Evolutionary conservation across 2,329 filamentous ascomycete species (phyloP).

Genomic region (Penicillium sp.): DNA sequence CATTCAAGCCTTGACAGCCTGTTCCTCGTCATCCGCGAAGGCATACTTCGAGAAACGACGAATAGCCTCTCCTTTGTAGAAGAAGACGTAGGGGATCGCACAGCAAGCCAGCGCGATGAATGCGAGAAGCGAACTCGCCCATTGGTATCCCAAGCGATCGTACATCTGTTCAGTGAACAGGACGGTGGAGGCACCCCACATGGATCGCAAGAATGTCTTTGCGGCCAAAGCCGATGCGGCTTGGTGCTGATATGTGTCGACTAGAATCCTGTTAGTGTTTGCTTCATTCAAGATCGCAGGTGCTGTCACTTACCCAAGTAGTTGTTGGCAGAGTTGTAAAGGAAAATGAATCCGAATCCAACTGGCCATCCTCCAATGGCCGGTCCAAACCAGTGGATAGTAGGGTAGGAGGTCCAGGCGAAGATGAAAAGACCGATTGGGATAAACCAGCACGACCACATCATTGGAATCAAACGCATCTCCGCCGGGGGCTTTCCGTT

Average conservation of each 20-base stretch:
- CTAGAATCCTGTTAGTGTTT: conserved; percentile 33
- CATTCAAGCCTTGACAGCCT: conserved; percentile 25
- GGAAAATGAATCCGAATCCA: conserved; percentile 81
- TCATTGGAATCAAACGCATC: conserved; percentile 79
- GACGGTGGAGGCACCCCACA: conserved; percentile 78
- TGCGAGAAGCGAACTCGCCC: conserved; percentile 73
- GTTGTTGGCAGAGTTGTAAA: conserved; percentile 79
- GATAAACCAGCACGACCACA: conserved; percentile 74
- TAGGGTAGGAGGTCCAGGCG: conserved; percentile 69
- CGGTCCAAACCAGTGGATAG: conserved; percentile 72
- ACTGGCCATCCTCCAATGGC: conserved; percentile 72
- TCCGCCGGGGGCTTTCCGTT: conserved; percentile 78
- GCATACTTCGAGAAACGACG: conserved; percentile 72
- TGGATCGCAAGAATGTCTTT: conserved; percentile 77
- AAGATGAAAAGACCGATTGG: conserved; percentile 70
- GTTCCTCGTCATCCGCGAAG: conserved; percentile 63
- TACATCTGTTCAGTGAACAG: conserved; percentile 87
- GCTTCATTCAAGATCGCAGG: neutral
- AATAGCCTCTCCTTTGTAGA: conserved; percentile 73
- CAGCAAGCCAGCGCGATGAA: conserved; percentile 80
- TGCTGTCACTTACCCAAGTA: conserved; percentile 57
- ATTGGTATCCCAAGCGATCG: conserved; percentile 70
- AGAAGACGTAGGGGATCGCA: conserved; percentile 82
- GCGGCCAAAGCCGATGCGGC: conserved; percentile 80
- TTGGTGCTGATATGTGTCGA: conserved; percentile 71